Evolutionary conservation across 2,329 filamentous ascomycete genomes (phyloP).

Genomic region (Monosporascus sp.): DNA sequence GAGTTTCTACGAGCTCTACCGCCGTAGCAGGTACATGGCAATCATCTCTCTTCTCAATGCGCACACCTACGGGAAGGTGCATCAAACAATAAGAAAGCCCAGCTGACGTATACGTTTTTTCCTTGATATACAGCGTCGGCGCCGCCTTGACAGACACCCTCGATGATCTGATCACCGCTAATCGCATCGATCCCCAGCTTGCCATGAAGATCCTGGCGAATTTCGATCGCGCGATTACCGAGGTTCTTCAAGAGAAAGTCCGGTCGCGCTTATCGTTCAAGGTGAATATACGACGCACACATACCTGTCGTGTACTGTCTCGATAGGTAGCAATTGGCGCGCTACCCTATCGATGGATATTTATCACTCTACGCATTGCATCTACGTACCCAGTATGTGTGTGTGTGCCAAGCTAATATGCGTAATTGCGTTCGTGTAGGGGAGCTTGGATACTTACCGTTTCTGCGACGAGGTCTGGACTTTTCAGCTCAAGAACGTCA

Average conservation of each 20-base stretch:
- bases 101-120: constrained; percentile 6
- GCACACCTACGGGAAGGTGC: constrained; percentile 13
- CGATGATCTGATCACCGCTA: constrained; percentile 90
- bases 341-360: too few relatives aligned
- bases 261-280: constrained; percentile 91
- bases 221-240: constrained; percentile 90
- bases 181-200: constrained; percentile 93
- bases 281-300: constrained; percentile 45
- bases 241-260: constrained; percentile 86
- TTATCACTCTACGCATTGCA: too few relatives aligned
- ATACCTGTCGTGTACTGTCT: too few relatives aligned
- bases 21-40: constrained; percentile 79
- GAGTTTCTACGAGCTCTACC: constrained; percentile 90
- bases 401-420: not conserved
- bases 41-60: constrained; percentile 7
- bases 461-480: constrained; percentile 99
- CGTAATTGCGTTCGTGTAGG: constrained; percentile 45
- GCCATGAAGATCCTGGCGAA: constrained; percentile 97
- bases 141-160: constrained; percentile 92
- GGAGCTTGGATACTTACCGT: constrained; percentile 94
- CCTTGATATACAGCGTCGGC: constrained; percentile 64
- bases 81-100: not conserved
- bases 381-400: not conserved
- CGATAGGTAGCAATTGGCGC: too few relatives aligned
- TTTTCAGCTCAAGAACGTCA: constrained; percentile 96